Evolutionary conservation across 192 early-diverging fungal genomes (phyloP), one percentile per base, ranked within the genome.

Genomic region (Entrophospora sp.): DNA sequence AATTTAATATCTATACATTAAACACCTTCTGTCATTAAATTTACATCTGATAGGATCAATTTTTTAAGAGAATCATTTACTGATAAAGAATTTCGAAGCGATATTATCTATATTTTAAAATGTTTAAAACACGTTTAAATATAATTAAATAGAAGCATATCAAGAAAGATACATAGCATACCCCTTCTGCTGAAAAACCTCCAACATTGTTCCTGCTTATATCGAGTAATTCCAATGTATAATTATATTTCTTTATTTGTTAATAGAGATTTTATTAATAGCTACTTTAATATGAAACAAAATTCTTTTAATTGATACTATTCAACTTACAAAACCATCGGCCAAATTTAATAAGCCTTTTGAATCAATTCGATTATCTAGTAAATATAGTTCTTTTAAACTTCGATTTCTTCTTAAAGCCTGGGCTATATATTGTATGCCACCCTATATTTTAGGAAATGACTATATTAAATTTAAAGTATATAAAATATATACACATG

Each of bases 1-100:
- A 66, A 45, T 20, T n/a, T 30, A n/a, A 18, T 12, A 46, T 36
- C 1, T 12, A 36, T 5, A 32, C 18, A 28, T 16, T 42, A 4
- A 4, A 5, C 31, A 66, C 85, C 89, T 68, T 91, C 90, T 1
- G 88, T 83, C 8, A 75, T 78, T 58, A 92, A 74, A 16, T 74
- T 69, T 3, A 84, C 82, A 10, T 81, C 73, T 10, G 89, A 80
- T 66, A 92, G 74, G 20, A 73, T 79, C 48, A 92, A 71, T 43
- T 78, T 81, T 46, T 69, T 76, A 13, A 92, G 73, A 16, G 82
- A 71, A 48, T 79, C 77, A 79, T 91, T 91, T 45, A 74, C 71
- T 0, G 73, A 60, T 61, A 90, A 52, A 7, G 79, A 75, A 48
- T 70, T 65, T 31, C 64, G 67, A 32, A 81, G 40, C 14, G 65